Conservation (phyloP, 306 rosid genomes). For the Trifolium fragiferum region DNA sequence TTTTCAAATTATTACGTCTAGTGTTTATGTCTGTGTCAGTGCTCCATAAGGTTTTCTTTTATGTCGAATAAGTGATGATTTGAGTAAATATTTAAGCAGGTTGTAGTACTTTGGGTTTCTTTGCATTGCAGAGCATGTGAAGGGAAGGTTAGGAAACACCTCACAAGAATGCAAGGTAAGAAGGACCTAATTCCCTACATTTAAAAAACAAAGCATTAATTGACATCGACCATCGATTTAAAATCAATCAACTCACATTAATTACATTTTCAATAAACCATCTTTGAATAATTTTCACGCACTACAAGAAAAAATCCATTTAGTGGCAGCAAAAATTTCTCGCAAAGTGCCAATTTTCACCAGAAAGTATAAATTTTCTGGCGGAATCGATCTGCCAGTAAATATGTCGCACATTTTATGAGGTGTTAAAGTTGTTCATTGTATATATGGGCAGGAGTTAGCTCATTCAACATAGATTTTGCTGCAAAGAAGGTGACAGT, state of each 20-base stretch:
- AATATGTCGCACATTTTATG: not conserved
- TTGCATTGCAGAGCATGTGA: conserved; percentile 96
- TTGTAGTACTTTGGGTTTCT: conserved; percentile 87
- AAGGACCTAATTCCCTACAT: not conserved
- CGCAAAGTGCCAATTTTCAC: too few relatives aligned
- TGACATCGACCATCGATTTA: not conserved
- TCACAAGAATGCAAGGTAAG: conserved; percentile 88
- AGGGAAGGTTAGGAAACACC: conserved; percentile 91
- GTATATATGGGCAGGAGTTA: conserved; percentile 65
- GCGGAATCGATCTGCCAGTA: too few relatives aligned
- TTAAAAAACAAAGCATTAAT: not conserved
- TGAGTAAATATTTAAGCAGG: conserved; percentile 54
- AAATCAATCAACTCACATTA: not conserved
- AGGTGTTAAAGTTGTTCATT: conserved; percentile 7
- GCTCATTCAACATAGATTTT: conserved; percentile 83
- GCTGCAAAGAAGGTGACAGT: conserved; percentile 94
- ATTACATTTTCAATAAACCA: too few relatives aligned
- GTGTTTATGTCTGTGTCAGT: not conserved
- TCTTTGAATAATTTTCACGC: not conserved
- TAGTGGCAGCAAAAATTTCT: too few relatives aligned
- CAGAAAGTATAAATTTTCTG: too few relatives aligned
- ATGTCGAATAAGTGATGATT: not conserved
- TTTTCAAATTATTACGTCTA: not conserved
- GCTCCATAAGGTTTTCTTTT: not conserved
- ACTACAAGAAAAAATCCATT: too few relatives aligned